A percentile compares a stretch with the other conserved stretches of the same genome.
Evolutionary conservation across 129 eudicot genomes (phyloP).

Genomic region (Gnaphalium uliginosum): DNA sequence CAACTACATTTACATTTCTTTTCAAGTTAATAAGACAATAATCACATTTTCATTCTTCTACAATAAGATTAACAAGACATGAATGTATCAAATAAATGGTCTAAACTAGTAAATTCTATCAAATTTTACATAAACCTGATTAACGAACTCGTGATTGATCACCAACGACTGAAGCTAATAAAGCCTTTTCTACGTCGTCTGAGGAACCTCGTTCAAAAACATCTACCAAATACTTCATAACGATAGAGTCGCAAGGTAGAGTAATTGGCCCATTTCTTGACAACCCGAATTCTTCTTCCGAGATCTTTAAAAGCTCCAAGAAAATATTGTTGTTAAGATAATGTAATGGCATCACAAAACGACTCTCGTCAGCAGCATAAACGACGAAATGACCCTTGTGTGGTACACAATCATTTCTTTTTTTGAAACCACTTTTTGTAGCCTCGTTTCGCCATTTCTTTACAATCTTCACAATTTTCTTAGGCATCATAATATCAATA

Average conservation of each 20-base stretch:
- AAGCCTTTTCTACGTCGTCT: conserved; percentile 33
- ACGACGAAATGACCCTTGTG: conserved; percentile 64
- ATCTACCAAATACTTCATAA: conserved; percentile 34
- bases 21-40: background rate
- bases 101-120: background rate
- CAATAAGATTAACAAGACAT: background rate
- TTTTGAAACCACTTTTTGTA: conserved; percentile 1
- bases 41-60: background rate
- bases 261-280: conserved; percentile 42
- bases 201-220: conserved; percentile 32
- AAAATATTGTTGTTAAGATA: conserved; percentile 52
- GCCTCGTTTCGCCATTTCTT: conserved; percentile 39
- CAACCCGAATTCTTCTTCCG: conserved; percentile 58
- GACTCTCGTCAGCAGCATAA: conserved; percentile 45
- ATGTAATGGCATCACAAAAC: conserved; percentile 53
- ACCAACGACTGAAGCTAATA: conserved; percentile 23
- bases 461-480: conserved; percentile 44
- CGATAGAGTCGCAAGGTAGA: conserved; percentile 41
- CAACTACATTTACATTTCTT: background rate
- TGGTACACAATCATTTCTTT: conserved; percentile 14
- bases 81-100: background rate
- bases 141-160: conserved; percentile 14
- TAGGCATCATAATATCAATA: conserved; percentile 24
- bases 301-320: conserved; percentile 56
- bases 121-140: background rate